phyloP scores from a whole-genome alignment of 352 stramenopile genomes.

The Phytophthora sansomeana region DNA sequence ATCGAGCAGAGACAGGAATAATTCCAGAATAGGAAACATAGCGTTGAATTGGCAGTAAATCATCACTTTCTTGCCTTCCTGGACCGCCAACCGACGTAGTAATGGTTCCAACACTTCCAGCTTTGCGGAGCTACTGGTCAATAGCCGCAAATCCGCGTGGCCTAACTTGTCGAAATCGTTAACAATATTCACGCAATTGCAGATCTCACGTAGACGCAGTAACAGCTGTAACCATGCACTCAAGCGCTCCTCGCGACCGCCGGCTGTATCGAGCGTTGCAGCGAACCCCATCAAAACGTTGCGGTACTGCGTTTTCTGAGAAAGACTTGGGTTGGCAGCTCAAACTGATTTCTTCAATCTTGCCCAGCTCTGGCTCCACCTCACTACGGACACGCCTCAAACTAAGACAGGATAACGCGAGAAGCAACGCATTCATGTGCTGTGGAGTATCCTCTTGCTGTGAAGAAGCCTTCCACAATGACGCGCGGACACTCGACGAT shows the following conservation, averaged over 20 bases:
- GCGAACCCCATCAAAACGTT: slow-evolving; percentile 66
- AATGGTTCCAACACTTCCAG: slow-evolving; percentile 62
- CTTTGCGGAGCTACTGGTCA: slow-evolving; percentile 73
- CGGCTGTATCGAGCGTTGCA: slow-evolving; percentile 43
- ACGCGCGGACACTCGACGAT: slow-evolving; percentile 43
- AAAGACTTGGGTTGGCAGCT: slow-evolving; percentile 58
- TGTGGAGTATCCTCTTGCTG: slow-evolving; percentile 35
- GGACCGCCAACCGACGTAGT: slow-evolving; percentile 56
- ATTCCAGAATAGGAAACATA: slow-evolving; percentile 79
- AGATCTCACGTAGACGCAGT: slow-evolving; percentile 71
- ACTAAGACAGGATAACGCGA: slow-evolving; percentile 68
- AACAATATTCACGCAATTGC: slow-evolving; percentile 84
- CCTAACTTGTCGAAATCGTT: slow-evolving; percentile 81
- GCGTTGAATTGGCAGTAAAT: slow-evolving; percentile 81
- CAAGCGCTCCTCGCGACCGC: slow-evolving; percentile 60
- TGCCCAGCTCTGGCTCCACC: slow-evolving; percentile 79
- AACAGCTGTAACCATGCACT: slow-evolving; percentile 72
- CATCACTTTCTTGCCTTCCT: slow-evolving; percentile 76
- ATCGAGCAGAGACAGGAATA: slow-evolving; percentile 71
- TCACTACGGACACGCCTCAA: slow-evolving; percentile 78
- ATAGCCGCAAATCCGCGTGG: slow-evolving; percentile 66
- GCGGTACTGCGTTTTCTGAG: slow-evolving; percentile 75
- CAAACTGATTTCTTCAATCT: slow-evolving; percentile 87
- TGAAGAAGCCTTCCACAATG: slow-evolving; percentile 54
- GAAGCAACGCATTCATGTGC: slow-evolving; percentile 50